Percentiles rank a stretch among this genome's conserved stretches.
phyloP scores from a whole-genome alignment of 805 yeast species.

The Zygoascus biomembranicola region DNA sequence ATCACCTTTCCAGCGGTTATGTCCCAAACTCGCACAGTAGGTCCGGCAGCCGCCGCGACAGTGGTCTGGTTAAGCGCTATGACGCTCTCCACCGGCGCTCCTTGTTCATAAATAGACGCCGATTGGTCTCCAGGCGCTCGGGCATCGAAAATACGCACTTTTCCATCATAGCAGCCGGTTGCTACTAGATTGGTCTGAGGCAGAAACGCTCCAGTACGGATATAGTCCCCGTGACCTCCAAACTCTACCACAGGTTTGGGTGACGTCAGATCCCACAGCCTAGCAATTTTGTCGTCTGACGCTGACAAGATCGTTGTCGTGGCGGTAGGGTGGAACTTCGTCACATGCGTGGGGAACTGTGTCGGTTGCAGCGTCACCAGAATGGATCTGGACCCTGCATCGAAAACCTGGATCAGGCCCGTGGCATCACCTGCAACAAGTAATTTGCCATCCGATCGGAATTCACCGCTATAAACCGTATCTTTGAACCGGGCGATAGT shows the following conservation, averaged over 20 bases:
- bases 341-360: slow-evolving; percentile 83
- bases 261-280: slow-evolving; percentile 85
- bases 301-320: slow-evolving; percentile 76
- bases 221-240: slow-evolving; percentile 76
- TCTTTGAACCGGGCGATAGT: slow-evolving; percentile 86
- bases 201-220: slow-evolving; percentile 71
- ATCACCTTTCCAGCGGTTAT: slow-evolving; percentile 65
- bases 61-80: slow-evolving; percentile 65
- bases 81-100: slow-evolving; percentile 78
- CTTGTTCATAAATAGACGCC: slow-evolving; percentile 60
- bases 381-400: slow-evolving; percentile 70
- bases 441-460: slow-evolving; percentile 82
- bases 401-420: slow-evolving; percentile 86
- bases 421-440: slow-evolving; percentile 93
- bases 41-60: slow-evolving; percentile 76
- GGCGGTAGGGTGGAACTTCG: slow-evolving; percentile 77
- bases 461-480: slow-evolving; percentile 86
- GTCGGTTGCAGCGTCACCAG: slow-evolving; percentile 78
- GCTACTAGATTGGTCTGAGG: slow-evolving; percentile 63
- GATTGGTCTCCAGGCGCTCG: slow-evolving; percentile 39
- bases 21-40: slow-evolving; percentile 86
- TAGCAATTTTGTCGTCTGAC: slow-evolving; percentile 80
- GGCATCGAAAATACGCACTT: slow-evolving; percentile 75
- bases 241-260: slow-evolving; percentile 64
- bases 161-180: slow-evolving; percentile 92